Evolutionary conservation across 106 monocot species (phyloP).

Genomic region (Apostasia ramifera): DNA sequence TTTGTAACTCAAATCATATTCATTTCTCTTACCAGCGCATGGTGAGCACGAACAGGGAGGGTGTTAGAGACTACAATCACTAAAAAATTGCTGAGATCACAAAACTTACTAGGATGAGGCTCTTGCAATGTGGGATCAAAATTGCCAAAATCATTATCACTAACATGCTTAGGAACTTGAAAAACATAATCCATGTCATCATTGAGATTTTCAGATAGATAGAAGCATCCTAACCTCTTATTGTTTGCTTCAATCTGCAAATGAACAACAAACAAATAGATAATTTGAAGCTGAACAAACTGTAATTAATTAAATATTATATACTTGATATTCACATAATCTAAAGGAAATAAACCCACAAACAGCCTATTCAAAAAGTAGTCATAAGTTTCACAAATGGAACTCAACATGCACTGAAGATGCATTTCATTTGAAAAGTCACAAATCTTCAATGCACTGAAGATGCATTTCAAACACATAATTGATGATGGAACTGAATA

Average conservation of each 20-base stretch:
- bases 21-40: too few species aligned
- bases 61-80: not conserved
- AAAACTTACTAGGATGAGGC: constrained; percentile 36
- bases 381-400: too few species aligned
- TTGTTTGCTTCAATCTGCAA: constrained; percentile 58
- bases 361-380: too few species aligned
- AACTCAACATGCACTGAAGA: too few species aligned
- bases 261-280: not conserved
- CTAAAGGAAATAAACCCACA: too few species aligned
- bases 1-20: too few species aligned
- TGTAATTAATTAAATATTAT: not conserved
- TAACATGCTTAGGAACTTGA: constrained; percentile 20
- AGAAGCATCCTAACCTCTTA: constrained; percentile 59
- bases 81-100: not conserved
- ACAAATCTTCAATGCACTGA: too few species aligned
- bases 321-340: too few species aligned
- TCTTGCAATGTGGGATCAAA: constrained; percentile 20
- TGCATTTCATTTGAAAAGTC: too few species aligned
- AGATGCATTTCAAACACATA: too few species aligned
- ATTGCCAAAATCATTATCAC: constrained; percentile 20
- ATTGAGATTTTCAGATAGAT: constrained; percentile 74
- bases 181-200: constrained; percentile 56
- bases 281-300: not conserved
- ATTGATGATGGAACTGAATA: too few species aligned
- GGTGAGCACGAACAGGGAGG: too few species aligned